Conservation (phyloP, 2,329 filamentous ascomycete species). For the Eurotiales sp. region DNA sequence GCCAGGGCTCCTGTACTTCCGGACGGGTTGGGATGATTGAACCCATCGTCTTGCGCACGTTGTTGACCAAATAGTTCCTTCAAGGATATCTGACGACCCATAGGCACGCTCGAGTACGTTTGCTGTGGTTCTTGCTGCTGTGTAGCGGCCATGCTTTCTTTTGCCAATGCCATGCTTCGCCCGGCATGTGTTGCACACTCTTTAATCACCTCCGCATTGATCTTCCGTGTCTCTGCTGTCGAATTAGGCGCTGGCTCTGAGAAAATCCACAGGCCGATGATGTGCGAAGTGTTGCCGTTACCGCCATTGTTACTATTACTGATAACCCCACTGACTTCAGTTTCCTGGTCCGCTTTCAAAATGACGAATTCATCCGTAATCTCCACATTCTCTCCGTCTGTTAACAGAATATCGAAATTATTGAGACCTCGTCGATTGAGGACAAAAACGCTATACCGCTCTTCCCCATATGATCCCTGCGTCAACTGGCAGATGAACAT, state of each 20-base stretch:
- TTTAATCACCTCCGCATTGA: conserved; percentile 53
- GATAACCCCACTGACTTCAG: not conserved
- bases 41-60: conserved; percentile 49
- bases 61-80: conserved; percentile 55
- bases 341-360: conserved; percentile 45
- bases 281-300: conserved; percentile 27
- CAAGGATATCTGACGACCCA: conserved; percentile 52
- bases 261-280: conserved; percentile 64
- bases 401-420: conserved; percentile 66
- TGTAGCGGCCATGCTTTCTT: conserved; percentile 34
- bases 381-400: conserved; percentile 58
- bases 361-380: conserved; percentile 61
- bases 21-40: conserved; percentile 44
- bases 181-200: conserved; percentile 53
- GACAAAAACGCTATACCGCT: conserved; percentile 59
- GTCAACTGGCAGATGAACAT: conserved; percentile 75
- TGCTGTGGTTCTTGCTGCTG: conserved; percentile 33
- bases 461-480: conserved; percentile 43
- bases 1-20: conserved; percentile 10
- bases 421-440: conserved; percentile 68
- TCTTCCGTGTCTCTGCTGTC: conserved; percentile 49
- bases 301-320: conserved; percentile 17
- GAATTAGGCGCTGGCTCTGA: conserved; percentile 55
- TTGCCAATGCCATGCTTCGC: conserved; percentile 44
- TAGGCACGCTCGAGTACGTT: conserved; percentile 40